Evolutionary conservation across 352 stramenopile genomes (phyloP).

Genomic region (Phytophthora quininea): DNA sequence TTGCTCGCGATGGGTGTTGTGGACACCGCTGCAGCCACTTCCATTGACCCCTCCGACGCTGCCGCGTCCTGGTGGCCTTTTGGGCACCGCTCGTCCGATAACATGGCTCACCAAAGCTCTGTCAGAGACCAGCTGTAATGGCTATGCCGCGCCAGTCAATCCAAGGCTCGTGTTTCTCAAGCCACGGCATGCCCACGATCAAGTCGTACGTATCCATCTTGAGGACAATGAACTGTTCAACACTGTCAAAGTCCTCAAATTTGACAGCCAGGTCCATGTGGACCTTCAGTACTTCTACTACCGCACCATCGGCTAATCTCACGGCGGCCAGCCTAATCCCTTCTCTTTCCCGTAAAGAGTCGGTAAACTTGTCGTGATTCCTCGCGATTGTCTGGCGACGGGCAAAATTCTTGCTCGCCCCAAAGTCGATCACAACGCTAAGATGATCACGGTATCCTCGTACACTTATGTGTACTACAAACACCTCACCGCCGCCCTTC

Average conservation of each 20-base stretch:
- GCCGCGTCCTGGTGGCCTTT: neutral
- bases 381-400: neutral
- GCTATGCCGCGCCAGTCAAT: slow-evolving; percentile 17
- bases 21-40: neutral
- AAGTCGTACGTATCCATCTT: slow-evolving; percentile 26
- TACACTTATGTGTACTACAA: slow-evolving; percentile 14
- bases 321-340: neutral
- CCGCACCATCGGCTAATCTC: slow-evolving; percentile 1
- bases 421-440: slow-evolving; percentile 17
- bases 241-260: slow-evolving; percentile 14
- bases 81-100: neutral
- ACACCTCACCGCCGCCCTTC: slow-evolving; percentile 9
- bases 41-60: neutral
- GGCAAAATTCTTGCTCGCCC: slow-evolving; percentile 17
- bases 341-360: neutral
- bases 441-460: slow-evolving; percentile 9
- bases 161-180: slow-evolving; percentile 10
- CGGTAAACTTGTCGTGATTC: slow-evolving; percentile 12
- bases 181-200: slow-evolving; percentile 21
- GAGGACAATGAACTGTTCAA: slow-evolving; percentile 5
- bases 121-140: slow-evolving; percentile 3
- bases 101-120: slow-evolving; percentile 13
- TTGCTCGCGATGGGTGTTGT: neutral
- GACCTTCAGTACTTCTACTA: slow-evolving; percentile 9
- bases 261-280: slow-evolving; percentile 10